Percentiles rank a stretch among this genome's conserved stretches.
These are phyloP conservation scores for Osmanthus fragrans DNA, from an alignment of 257 asterid species.

Conservation along the genomic window DNA sequence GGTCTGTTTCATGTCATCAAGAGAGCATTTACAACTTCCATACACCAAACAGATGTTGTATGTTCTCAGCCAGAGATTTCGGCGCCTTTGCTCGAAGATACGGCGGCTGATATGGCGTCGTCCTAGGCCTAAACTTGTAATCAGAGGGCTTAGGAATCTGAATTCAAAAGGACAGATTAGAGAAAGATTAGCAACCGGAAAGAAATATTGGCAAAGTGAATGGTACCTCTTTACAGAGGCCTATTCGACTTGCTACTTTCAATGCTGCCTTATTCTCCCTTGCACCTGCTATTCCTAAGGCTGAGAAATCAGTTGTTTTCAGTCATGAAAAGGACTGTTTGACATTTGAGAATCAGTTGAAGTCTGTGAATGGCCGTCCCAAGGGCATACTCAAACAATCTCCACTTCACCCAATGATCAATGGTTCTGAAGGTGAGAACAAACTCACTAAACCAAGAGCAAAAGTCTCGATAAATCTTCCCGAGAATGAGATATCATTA, in stretches of 20 bases:
- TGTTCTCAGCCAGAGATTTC: conserved; percentile 45
- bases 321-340: conserved; percentile 30
- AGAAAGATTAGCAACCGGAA: conserved; percentile 15
- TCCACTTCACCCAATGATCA: conserved; percentile 47
- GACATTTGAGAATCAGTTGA: conserved; percentile 19
- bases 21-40: conserved; percentile 27
- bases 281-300: conserved; percentile 74
- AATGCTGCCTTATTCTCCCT: conserved; percentile 90
- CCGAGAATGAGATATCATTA: conserved; percentile 76
- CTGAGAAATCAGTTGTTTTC: conserved; percentile 41
- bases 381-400: conserved; percentile 79
- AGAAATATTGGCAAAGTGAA: conserved; percentile 7
- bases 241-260: conserved; percentile 80
- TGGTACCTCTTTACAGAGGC: conserved; percentile 23
- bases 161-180: conserved; percentile 25
- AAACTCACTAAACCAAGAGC: conserved; percentile 37
- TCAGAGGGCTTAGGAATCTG: conserved; percentile 56
- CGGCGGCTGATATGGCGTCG: conserved; percentile 43
- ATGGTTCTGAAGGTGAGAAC: conserved; percentile 10
- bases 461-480: conserved; percentile 80
- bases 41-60: conserved; percentile 51
- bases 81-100: conserved; percentile 51
- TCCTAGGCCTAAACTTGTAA: conserved; percentile 56
- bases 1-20: conserved; percentile 40
- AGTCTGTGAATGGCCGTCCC: conserved; percentile 30